phyloP scores from a whole-genome alignment of 495 filamentous ascomycete species.

The Echria macrotheca region DNA sequence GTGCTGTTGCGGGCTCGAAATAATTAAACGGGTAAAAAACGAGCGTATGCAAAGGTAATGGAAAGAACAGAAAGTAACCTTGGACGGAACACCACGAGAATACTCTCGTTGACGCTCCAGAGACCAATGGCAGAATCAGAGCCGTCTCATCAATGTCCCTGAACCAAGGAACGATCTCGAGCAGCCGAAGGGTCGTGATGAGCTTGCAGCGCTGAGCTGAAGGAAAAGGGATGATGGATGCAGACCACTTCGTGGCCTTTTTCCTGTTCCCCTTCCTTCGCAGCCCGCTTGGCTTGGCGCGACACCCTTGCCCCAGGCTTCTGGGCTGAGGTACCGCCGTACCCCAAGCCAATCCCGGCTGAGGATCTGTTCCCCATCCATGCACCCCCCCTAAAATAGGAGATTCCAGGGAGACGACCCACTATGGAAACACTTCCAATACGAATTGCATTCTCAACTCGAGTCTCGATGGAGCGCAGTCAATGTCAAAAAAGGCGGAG shows the following conservation, averaged over 20 bases:
- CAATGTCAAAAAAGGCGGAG: no score
- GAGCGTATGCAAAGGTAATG: constrained; percentile 20
- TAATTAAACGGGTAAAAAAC: constrained; percentile 24
- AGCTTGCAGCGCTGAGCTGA: constrained; percentile 23
- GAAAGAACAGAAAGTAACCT: constrained; percentile 10
- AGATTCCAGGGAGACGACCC: background rate
- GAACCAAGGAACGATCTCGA: constrained; percentile 17
- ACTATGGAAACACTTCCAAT: background rate
- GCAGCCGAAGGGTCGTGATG: constrained; percentile 12
- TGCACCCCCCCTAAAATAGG: constrained; percentile 1
- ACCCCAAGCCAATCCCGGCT: constrained; percentile 7
- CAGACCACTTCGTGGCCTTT: constrained; percentile 28
- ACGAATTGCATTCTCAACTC: no score
- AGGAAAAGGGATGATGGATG: constrained; percentile 20
- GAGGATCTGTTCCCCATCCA: background rate
- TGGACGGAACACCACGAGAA: constrained; percentile 5
- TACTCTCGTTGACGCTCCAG: constrained; percentile 6
- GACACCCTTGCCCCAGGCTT: constrained; percentile 8
- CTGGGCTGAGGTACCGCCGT: constrained; percentile 8
- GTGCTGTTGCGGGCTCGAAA: constrained; percentile 19
- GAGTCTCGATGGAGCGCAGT: no score
- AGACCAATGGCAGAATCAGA: constrained; percentile 14
- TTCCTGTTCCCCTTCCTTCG: constrained; percentile 15
- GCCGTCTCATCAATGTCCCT: constrained; percentile 18
- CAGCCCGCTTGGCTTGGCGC: constrained; percentile 18